phyloP scores from a whole-genome alignment of 768 basidiomycete species.

The Boletus fagicola region DNA sequence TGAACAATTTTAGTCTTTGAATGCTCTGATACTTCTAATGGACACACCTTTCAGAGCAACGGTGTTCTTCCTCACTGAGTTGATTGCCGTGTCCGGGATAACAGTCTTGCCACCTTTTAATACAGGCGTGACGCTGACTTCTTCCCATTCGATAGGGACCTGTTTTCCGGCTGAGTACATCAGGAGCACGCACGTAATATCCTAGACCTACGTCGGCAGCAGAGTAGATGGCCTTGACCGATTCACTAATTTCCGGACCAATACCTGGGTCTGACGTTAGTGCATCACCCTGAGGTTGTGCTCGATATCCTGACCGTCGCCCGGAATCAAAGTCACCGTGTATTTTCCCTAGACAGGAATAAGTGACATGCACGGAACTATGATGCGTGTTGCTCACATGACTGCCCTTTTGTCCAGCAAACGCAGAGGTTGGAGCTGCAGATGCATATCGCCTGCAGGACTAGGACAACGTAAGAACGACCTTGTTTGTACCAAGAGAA shows the following conservation, averaged over 20 bases:
- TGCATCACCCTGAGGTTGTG: constrained; percentile 1
- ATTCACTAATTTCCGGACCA: constrained; percentile 97
- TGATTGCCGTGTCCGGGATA: constrained; percentile 90
- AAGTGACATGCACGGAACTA: background rate
- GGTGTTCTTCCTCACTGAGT: constrained; percentile 93
- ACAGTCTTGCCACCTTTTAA: constrained; percentile 95
- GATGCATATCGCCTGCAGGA: constrained; percentile 62
- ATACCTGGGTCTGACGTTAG: constrained; percentile 61
- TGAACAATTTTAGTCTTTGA: constrained; percentile 10
- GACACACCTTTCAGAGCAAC: constrained; percentile 90
- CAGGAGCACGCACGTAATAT: constrained; percentile 4
- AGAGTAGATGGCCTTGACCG: constrained; percentile 89
- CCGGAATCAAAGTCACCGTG: constrained; percentile 93
- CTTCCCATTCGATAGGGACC: constrained; percentile 99
- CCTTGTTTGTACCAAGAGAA: background rate
- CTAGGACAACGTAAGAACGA: constrained; percentile 35
- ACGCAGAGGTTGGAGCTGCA: constrained; percentile 79
- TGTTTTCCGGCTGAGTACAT: constrained; percentile 32
- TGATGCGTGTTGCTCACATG: constrained; percentile 54
- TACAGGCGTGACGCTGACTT: constrained; percentile 93
- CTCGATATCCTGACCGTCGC: constrained; percentile 66
- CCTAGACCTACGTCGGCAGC: constrained; percentile 67
- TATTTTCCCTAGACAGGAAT: constrained; percentile 77
- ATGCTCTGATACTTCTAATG: background rate
- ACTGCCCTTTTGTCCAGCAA: constrained; percentile 84